phyloP scores from a whole-genome alignment of 2,329 filamentous ascomycete species.

The Aaosphaeria pasadenensis region DNA sequence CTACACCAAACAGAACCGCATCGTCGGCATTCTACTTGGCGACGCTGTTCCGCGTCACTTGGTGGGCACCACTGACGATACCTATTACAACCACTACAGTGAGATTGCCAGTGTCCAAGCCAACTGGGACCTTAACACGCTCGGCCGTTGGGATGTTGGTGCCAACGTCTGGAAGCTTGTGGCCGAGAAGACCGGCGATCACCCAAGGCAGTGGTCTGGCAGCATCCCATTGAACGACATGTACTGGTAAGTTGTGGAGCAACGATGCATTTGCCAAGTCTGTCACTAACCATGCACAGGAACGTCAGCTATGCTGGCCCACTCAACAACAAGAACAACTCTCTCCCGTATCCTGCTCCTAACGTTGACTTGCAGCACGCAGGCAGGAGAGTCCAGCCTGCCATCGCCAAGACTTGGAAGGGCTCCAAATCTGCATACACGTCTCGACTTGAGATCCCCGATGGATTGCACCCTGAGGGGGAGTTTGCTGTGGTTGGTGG shows the following conservation, averaged over 20 bases:
- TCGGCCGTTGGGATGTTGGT: conserved; percentile 47
- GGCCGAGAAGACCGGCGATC: conserved; percentile 24
- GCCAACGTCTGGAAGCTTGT: conserved; percentile 44
- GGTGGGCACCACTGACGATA: conserved; percentile 64
- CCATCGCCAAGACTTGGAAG: conserved; percentile 23
- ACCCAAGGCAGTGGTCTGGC: conserved; percentile 21
- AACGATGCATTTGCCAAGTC: too few species aligned
- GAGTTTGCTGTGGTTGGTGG: conserved; percentile 15
- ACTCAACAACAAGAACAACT: conserved; percentile 25
- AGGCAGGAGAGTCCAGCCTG: conserved; percentile 23
- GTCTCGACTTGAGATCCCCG: conserved; percentile 28
- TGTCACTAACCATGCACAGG: too few species aligned
- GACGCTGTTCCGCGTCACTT: conserved; percentile 66
- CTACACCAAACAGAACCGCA: conserved; percentile 64
- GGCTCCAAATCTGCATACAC: conserved; percentile 24
- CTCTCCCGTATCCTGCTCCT: conserved; percentile 26
- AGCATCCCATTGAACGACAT: conserved; percentile 24
- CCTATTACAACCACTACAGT: conserved; percentile 53
- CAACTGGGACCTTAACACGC: conserved; percentile 45
- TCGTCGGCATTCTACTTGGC: conserved; percentile 70
- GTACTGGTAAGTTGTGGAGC: conserved; percentile 13
- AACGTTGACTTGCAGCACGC: conserved; percentile 22
- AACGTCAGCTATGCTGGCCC: conserved; percentile 31
- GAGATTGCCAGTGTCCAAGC: conserved; percentile 45
- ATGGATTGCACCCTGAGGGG: conserved; percentile 30